Evolutionary conservation across 148 eudicot species (phyloP).

Genomic region (Simmondsia chinensis): DNA sequence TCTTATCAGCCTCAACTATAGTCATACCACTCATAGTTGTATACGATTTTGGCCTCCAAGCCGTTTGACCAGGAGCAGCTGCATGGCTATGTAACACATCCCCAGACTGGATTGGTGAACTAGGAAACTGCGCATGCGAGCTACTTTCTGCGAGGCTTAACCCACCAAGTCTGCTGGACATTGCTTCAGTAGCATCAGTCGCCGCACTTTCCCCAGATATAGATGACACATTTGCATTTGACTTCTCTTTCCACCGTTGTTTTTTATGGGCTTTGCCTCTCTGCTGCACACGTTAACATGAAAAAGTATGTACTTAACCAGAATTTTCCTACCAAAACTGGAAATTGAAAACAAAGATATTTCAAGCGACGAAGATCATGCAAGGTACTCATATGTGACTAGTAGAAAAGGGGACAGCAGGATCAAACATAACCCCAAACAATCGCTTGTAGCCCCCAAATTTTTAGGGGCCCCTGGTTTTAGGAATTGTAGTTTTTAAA

Average conservation of each 20-base stretch:
- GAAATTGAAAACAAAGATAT: not conserved
- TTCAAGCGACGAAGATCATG: not conserved
- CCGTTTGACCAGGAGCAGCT: slow-evolving; percentile 28
- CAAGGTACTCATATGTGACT: no score
- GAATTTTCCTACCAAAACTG: not conserved
- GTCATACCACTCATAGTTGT: slow-evolving; percentile 34
- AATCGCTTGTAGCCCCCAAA: no score
- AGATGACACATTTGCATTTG: slow-evolving; percentile 26
- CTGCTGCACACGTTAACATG: slow-evolving; percentile 21
- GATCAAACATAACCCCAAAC: no score
- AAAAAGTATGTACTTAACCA: slow-evolving; percentile 2
- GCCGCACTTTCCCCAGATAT: slow-evolving; percentile 15
- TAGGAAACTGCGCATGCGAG: slow-evolving; percentile 13
- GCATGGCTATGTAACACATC: slow-evolving; percentile 18
- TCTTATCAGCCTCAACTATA: slow-evolving; percentile 14
- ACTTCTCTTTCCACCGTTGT: slow-evolving; percentile 45
- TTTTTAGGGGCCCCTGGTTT: no score
- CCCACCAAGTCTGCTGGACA: slow-evolving; percentile 12
- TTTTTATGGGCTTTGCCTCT: slow-evolving; percentile 21
- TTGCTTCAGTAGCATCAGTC: slow-evolving; percentile 13
- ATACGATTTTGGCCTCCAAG: slow-evolving; percentile 58
- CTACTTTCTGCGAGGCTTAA: slow-evolving; percentile 26
- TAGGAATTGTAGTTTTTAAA: no score
- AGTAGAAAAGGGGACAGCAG: no score
- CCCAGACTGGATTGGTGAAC: slow-evolving; percentile 20